A percentile compares a stretch with the other conserved stretches of the same genome.
Conservation (phyloP, 2,329 filamentous ascomycete species). For the Seiridium unicorne region DNA sequence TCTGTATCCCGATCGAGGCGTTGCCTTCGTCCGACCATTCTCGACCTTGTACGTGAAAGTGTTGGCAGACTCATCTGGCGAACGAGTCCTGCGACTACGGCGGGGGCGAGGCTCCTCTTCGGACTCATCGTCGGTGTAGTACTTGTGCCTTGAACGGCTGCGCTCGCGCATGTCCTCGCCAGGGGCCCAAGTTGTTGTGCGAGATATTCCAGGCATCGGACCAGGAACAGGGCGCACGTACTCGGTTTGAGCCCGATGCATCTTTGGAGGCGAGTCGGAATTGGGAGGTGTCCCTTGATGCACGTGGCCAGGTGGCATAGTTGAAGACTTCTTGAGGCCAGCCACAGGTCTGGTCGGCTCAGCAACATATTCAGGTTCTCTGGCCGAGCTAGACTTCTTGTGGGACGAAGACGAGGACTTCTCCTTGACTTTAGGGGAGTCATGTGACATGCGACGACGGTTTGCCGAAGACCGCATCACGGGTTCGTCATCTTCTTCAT, state of each 20-base stretch:
- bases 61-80: constrained; percentile 2
- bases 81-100: constrained; percentile 2
- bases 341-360: background rate
- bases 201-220: background rate
- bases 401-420: constrained; percentile 17
- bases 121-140: constrained; percentile 9
- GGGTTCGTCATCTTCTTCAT: constrained; percentile 25
- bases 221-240: constrained; percentile 7
- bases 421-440: constrained; percentile 16
- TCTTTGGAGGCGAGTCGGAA: constrained; percentile 6
- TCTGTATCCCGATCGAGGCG: background rate
- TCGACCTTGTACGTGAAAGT: constrained; percentile 11
- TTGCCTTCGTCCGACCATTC: background rate
- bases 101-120: constrained; percentile 7
- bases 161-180: constrained; percentile 7
- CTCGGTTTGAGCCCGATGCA: constrained; percentile 8
- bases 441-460: constrained; percentile 25
- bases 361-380: background rate
- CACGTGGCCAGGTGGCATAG: constrained; percentile 1
- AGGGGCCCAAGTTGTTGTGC: constrained; percentile 5
- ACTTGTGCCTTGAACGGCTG: constrained; percentile 2
- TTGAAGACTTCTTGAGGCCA: constrained; percentile 5
- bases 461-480: constrained; percentile 19
- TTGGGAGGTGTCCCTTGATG: background rate
- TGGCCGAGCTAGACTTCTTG: constrained; percentile 21